phyloP scores from a whole-genome alignment of 345 rosid genomes.

The Lepidium sativum region DNA sequence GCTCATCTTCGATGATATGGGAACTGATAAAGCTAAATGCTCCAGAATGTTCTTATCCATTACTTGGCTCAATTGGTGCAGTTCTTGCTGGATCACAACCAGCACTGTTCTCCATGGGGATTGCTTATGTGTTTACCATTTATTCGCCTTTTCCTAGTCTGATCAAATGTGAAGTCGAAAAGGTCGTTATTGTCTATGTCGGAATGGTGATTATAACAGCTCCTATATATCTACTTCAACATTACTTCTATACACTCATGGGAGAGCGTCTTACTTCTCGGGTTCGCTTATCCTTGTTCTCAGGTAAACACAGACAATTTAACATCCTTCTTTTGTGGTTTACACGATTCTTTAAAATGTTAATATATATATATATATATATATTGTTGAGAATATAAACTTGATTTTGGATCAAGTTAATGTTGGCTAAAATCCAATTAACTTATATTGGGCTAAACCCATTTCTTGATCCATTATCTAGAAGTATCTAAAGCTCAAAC shows the following conservation, averaged over 20 bases:
- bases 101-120: slow-evolving; percentile 65
- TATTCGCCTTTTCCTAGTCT: slow-evolving; percentile 37
- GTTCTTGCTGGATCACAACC: slow-evolving; percentile 63
- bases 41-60: slow-evolving; percentile 75
- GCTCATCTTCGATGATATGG: slow-evolving; percentile 37
- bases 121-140: slow-evolving; percentile 55
- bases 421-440: too few species aligned
- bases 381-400: too few species aligned
- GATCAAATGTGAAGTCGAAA: slow-evolving; percentile 41
- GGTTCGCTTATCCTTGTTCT: slow-evolving; percentile 59
- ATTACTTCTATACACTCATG: slow-evolving; percentile 71
- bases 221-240: slow-evolving; percentile 65
- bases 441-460: too few species aligned
- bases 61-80: slow-evolving; percentile 78
- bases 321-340: neutral
- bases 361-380: neutral
- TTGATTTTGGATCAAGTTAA: too few species aligned
- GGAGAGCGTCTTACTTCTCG: slow-evolving; percentile 76
- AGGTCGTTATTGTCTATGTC: slow-evolving; percentile 41
- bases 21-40: slow-evolving; percentile 59
- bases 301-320: slow-evolving; percentile 40
- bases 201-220: slow-evolving; percentile 40
- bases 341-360: neutral
- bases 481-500: too few species aligned
- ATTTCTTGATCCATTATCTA: too few species aligned